phyloP scores from a whole-genome alignment of 2,329 filamentous ascomycete genomes.

The Diaporthe sp. region DNA sequence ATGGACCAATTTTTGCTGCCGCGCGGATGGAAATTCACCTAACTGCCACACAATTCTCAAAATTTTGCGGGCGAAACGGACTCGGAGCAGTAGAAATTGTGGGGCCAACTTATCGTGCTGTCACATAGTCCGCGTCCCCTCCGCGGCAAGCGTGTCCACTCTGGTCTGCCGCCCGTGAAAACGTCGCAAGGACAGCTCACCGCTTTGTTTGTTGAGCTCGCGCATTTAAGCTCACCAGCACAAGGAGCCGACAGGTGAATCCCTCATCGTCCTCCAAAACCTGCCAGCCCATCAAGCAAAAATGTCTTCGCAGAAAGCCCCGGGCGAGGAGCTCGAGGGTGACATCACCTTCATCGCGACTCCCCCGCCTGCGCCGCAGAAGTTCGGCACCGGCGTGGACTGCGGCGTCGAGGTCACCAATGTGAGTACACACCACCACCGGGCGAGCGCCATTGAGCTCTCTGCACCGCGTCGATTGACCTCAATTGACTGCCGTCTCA shows the following conservation, averaged over 20 bases:
- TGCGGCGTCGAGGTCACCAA: conserved; percentile 68
- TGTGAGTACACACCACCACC: conserved; percentile 53
- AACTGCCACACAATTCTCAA: conserved; percentile 12
- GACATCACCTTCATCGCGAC: conserved; percentile 72
- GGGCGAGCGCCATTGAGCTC: background rate
- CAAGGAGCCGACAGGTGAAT: background rate
- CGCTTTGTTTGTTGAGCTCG: background rate
- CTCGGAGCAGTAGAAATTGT: background rate
- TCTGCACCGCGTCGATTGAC: background rate
- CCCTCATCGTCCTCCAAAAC: background rate
- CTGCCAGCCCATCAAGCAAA: background rate
- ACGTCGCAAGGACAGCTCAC: conserved; percentile 29
- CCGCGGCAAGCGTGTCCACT: conserved; percentile 8
- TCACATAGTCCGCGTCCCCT: background rate
- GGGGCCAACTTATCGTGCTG: background rate
- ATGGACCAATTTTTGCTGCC: conserved; percentile 4
- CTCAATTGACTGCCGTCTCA: background rate
- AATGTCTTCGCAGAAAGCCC: conserved; percentile 14
- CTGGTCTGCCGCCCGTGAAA: conserved; percentile 14
- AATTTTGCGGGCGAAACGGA: background rate
- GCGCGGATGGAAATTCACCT: background rate
- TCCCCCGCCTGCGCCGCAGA: conserved; percentile 61
- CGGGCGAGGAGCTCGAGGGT: conserved; percentile 25
- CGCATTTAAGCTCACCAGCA: conserved; percentile 8
- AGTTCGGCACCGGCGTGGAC: conserved; percentile 63